Evolutionary conservation across 352 stramenopile species (phyloP), one percentile per base, ranked within the genome.

Genomic region (Elongisporangium undulatum): DNA sequence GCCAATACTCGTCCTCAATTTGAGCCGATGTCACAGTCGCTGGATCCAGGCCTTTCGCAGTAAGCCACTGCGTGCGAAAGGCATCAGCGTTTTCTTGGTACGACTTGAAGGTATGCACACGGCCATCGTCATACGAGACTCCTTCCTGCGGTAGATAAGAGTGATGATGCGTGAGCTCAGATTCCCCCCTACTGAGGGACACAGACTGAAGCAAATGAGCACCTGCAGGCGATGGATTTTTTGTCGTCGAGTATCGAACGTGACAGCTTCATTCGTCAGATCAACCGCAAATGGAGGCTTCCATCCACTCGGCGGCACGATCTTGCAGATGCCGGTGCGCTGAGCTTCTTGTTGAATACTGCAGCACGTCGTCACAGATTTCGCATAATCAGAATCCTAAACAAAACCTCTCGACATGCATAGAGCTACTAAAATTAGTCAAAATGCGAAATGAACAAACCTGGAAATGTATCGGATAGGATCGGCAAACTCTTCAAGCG

Each of bases 301-400:
- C 94, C 94, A 99, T 13, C 93, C 97, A n/a, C 69, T 63, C 0
- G 97, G 97, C 45, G 97, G 97, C 1, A 99, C 92, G 64, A 99
- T 99, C 74, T 99, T 99, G 71, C 87, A 98, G 55, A 99, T 98
- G n/a, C 97, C 97, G 63, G 78, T 87, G 17, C 64, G 70, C 23
- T 78, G 60, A 0, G 77, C 84, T 39, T 84, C 68, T 17, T 68
- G 64, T 62, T 88, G 79, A 61, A 92, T 89, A 51, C 80, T 89
- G 63, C 19, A 58, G 49, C 21, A 41, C 15, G 55, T 23, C n/a
- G 22, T 17, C 52, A 57, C 19, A 38, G 3, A 34, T 53, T 15
- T 17, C 49, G 10, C 24, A 62, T 48, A 19, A 21, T 51, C 41
- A 54, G 21, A 19, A 55, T n/a, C 41, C 19, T 16, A 71, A 16